Evolutionary conservation across 2,329 filamentous ascomycete species (phyloP), one percentile per base, ranked within the genome.

Genomic region (Pseudopyricularia cyperi): DNA sequence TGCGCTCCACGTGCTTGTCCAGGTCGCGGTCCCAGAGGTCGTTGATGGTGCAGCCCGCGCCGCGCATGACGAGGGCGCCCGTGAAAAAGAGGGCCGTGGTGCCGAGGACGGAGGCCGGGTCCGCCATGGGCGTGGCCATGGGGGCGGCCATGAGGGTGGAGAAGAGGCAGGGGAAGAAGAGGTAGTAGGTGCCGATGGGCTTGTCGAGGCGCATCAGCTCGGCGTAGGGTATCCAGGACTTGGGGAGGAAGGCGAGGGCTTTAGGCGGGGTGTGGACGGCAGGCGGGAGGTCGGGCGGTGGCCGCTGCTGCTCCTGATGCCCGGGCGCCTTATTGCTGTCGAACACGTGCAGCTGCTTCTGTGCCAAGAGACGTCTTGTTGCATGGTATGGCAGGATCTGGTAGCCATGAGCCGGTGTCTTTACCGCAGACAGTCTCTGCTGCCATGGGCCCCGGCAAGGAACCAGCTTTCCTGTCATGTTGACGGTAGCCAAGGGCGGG

Each of bases 21-120:
- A 95, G 81, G 59, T 93, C 86, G 52, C 87, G 80, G 66, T 95
- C 89, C 85, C 88, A 90, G 50, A 94, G 79, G 64, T 95, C 89
- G 64, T 95, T 95, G 68, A 94, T 89, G 17, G 85, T 85, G 66
- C 89, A 95, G 50, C 88, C 88, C 19, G 88, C 87, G 48, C 89
- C 86, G 55, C 89, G 85, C 86, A 95, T 93, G 57, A 95, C 77
- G 46, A 94, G 65, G 3, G 87, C 85, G 50, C 88, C 89, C 2
- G 80, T 73, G 60, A 85, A 78, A 68, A 94, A 93, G 48, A 93
- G 76, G 2, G 77, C 62, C 1, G 77, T 76, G 0, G 83, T 89
- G 48, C 79, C 75, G 30, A 85, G 57, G 17, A 88, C 80, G 12
- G 82, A 71, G 5, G 71, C 63, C 0, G 85, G 80, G 1, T 79